These are phyloP conservation scores for Rhododendron simsii DNA, from an alignment of 148 eudicot species.

Conservation along the genomic window DNA sequence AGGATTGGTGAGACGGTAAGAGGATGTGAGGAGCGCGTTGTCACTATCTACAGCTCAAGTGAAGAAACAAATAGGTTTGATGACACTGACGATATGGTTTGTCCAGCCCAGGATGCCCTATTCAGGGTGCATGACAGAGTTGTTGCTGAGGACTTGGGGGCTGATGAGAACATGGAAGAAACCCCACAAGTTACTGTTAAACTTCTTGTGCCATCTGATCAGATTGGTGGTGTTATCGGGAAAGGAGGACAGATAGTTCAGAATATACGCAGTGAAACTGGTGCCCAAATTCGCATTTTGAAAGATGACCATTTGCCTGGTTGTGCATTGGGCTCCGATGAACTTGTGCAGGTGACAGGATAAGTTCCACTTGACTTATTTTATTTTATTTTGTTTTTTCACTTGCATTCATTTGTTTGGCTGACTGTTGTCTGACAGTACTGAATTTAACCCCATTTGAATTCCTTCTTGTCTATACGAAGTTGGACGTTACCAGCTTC, in stretches of 20 bases:
- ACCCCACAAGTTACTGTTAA: conserved; percentile 57
- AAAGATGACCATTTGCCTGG: conserved; percentile 89
- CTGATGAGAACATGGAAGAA: conserved; percentile 57
- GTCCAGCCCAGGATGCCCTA: conserved; percentile 92
- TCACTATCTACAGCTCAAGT: conserved; percentile 72
- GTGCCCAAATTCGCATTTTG: conserved; percentile 87
- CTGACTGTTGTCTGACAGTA: not conserved
- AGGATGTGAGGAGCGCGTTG: conserved; percentile 82
- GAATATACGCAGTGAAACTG: conserved; percentile 77
- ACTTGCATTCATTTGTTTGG: not conserved
- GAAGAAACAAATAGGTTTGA: conserved; percentile 71
- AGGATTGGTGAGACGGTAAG: conserved; percentile 90
- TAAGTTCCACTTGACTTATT: not conserved
- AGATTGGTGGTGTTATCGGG: conserved; percentile 94
- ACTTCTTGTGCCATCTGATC: conserved; percentile 91
- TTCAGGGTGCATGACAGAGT: conserved; percentile 87
- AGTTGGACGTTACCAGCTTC: not conserved
- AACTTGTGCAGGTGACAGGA: conserved; percentile 77
- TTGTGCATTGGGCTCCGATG: conserved; percentile 90
- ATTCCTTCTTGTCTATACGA: not conserved
- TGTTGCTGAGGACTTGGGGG: conserved; percentile 59
- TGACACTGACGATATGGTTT: conserved; percentile 53
- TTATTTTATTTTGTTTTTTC: not conserved
- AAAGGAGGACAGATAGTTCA: conserved; percentile 97
- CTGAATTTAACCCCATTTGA: not conserved